These are phyloP conservation scores for Mimosa pudica DNA, from an alignment of 306 rosid species.

Conservation along the genomic window DNA sequence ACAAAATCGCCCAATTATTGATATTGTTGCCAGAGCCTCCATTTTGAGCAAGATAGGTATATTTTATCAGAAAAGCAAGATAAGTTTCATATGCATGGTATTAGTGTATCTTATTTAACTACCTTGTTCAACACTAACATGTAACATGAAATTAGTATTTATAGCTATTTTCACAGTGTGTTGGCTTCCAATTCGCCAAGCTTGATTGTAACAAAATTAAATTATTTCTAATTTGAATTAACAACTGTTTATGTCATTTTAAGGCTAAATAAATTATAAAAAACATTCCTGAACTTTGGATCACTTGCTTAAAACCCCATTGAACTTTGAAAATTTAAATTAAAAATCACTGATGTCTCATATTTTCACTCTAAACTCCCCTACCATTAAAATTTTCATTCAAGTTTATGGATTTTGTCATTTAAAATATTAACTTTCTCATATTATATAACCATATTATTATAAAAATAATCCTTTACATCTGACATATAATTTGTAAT, in stretches of 20 bases:
- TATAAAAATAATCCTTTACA: no score
- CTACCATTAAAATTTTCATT: no score
- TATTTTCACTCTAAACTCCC: no score
- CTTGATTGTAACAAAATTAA: neutral
- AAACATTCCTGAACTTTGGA: no score
- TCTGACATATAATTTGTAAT: no score
- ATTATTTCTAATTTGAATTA: neutral
- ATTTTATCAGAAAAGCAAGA: neutral
- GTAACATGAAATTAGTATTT: neutral
- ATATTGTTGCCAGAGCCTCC: neutral
- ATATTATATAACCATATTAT: no score
- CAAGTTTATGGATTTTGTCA: no score
- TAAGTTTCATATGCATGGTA: neutral
- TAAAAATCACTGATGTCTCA: no score
- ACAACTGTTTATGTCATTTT: neutral
- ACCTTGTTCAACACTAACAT: neutral
- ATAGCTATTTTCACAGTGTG: neutral
- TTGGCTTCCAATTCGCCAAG: neutral
- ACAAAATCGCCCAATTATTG: neutral
- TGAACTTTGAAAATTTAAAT: no score
- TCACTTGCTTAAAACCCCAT: no score
- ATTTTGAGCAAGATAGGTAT: neutral
- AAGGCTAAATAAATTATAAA: no score
- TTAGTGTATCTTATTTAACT: neutral
- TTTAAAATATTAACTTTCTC: no score